phyloP scores from a whole-genome alignment of 139 green algal genomes.

The Closterium sp. region DNA sequence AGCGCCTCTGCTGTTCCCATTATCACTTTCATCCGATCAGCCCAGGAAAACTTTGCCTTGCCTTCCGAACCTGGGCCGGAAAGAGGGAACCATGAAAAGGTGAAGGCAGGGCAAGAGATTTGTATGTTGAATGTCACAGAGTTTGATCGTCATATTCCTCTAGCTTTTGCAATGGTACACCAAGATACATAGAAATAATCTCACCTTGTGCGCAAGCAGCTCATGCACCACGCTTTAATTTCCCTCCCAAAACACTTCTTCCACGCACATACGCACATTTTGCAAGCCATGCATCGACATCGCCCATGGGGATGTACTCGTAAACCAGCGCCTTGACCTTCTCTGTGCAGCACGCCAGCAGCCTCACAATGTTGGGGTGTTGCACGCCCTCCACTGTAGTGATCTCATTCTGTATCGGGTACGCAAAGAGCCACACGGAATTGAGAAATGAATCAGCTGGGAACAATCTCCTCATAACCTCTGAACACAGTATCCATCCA shows the following conservation, averaged over 20 bases:
- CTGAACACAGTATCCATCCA: neutral
- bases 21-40: neutral
- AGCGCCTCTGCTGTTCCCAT: neutral
- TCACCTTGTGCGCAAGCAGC: too few species aligned
- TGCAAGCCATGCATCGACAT: neutral
- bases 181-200: too few species aligned
- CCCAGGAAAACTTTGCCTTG: neutral
- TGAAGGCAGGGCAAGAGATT: neutral
- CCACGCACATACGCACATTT: neutral
- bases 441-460: neutral
- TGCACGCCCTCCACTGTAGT: neutral
- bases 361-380: neutral
- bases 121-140: neutral
- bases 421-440: neutral
- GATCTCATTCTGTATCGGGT: neutral
- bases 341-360: conserved; percentile 1
- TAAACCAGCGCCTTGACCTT: conserved; percentile 5
- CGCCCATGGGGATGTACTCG: neutral
- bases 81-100: neutral
- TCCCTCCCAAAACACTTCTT: too few species aligned
- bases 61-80: neutral
- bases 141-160: neutral
- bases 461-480: too few species aligned
- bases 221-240: too few species aligned
- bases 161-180: too few species aligned